Evolutionary conservation across 495 filamentous ascomycete species (phyloP).

Genomic region (Peziza echinospora): DNA sequence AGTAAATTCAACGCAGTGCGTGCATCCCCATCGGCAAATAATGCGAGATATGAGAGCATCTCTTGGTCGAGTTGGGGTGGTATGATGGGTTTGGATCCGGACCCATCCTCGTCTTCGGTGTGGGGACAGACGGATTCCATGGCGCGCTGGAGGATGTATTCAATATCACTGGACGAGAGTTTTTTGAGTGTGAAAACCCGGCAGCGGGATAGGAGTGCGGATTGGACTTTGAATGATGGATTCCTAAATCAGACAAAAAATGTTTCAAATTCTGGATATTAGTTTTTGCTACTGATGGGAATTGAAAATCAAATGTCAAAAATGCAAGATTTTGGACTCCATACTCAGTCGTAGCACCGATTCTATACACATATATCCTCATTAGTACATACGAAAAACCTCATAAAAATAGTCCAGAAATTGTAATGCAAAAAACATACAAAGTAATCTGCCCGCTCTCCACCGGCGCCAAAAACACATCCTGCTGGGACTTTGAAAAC

Average conservation of each 20-base stretch:
- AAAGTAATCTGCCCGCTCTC: constrained; percentile 78
- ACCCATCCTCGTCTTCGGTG: too few relatives aligned
- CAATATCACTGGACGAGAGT: constrained; percentile 47
- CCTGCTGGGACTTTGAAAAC: constrained; percentile 83
- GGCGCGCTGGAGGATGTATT: constrained; percentile 51
- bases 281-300: too few relatives aligned
- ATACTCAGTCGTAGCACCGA: constrained; percentile 78
- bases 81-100: constrained; percentile 16
- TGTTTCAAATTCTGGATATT: too few relatives aligned
- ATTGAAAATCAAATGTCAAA: constrained; percentile 1
- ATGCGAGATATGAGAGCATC: constrained; percentile 55
- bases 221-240: constrained; percentile 82
- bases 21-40: constrained; percentile 79
- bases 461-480: constrained; percentile 84
- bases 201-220: constrained; percentile 70
- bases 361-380: too few relatives aligned
- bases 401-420: too few relatives aligned
- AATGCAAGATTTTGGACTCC: neutral
- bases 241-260: too few relatives aligned
- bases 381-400: constrained; percentile 6
- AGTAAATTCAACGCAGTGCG: constrained; percentile 81
- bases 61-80: constrained; percentile 51
- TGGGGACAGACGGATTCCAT: constrained; percentile 36
- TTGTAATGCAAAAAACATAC: constrained; percentile 6
- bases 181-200: constrained; percentile 68